Evolutionary conservation across 495 filamentous ascomycete species (phyloP), one percentile per base, ranked within the genome.

Genomic region (Cetradonia linearis): DNA sequence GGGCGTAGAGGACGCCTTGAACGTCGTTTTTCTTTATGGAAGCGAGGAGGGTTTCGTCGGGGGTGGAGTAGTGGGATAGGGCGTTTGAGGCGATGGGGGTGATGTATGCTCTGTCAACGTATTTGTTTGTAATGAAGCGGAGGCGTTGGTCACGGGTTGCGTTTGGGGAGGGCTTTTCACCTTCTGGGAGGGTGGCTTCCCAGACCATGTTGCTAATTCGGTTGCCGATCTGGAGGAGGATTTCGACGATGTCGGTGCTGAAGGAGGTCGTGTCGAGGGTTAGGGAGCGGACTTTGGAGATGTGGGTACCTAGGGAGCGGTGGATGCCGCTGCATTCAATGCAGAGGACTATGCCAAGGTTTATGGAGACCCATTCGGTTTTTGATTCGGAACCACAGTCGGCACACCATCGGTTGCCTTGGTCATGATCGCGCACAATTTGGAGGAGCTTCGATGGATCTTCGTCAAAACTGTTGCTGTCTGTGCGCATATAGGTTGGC

Each of bases 321-420:
- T 99, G 93, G 60, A 99, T 96, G 66, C 93, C 93, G 67, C 90
- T 93, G 72, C 93, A 99, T 71, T 99, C 93, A 63, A 99, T 99
- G 73, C 93, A 99, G 18, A 99, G 80, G 34, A 97, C 84, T 57
- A 97, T 95, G 33, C 87, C 94, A 4, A 99, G 80, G 65, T 99
- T 99, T 70, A 99, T 95, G 2, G 92, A 96, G 42, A 96, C 93
- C 93, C 93, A 99, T 70, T 99, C 94, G 20, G 94, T 89, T 71
- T 95, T 96, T 64, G 84, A 80, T 33, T 85, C 84, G 27, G 91
- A 94, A 16, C 88, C 89, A 69, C 93, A 99, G 68, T 99, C 93
- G 27, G 92, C 93, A 71, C 93, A 99, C 82, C 86, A 88, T 56
- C 83, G 87, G 70, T 99, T 99, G 23, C 89, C 90, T 64, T 95